A percentile compares a stretch with the other conserved stretches of the same genome.
Evolutionary conservation across 768 basidiomycete genomes (phyloP).

Genomic region (Leccinum uliginosum): DNA sequence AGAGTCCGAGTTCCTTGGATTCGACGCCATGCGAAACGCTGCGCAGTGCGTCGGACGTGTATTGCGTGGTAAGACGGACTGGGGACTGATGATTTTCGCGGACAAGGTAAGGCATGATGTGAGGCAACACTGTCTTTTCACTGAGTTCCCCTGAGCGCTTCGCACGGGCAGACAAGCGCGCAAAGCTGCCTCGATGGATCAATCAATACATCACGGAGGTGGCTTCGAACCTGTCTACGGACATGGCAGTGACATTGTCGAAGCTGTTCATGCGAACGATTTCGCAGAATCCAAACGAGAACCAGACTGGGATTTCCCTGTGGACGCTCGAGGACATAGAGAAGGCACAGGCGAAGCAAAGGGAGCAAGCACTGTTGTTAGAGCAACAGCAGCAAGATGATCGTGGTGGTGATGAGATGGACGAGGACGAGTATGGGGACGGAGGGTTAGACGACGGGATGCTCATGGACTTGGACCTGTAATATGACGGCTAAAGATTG

Average conservation of each 20-base stretch:
- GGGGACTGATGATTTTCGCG: slow-evolving; percentile 99
- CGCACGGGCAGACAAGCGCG: slow-evolving; percentile 87
- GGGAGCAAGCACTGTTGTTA: slow-evolving; percentile 52
- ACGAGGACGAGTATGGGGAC: slow-evolving; percentile 61
- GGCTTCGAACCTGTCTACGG: slow-evolving; percentile 94
- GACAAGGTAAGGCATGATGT: slow-evolving; percentile 69
- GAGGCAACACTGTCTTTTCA: neutral
- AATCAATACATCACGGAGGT: slow-evolving; percentile 99
- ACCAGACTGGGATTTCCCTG: slow-evolving; percentile 88
- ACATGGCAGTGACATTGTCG: slow-evolving; percentile 92
- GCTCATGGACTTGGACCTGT: slow-evolving; percentile 53
- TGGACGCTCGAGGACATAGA: slow-evolving; percentile 94
- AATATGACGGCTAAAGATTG: neutral
- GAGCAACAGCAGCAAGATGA: slow-evolving; percentile 28
- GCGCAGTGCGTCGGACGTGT: slow-evolving; percentile 99
- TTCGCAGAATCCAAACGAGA: slow-evolving; percentile 95
- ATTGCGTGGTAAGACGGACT: slow-evolving; percentile 96
- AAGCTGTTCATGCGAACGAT: slow-evolving; percentile 99
- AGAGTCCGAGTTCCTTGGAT: slow-evolving; percentile 97
- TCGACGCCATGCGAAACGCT: slow-evolving; percentile 99
- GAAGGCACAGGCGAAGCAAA: slow-evolving; percentile 79
- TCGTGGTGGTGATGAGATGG: slow-evolving; percentile 25
- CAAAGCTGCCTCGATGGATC: slow-evolving; percentile 97
- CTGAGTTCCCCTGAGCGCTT: slow-evolving; percentile 59
- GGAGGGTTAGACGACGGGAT: slow-evolving; percentile 64